Percentiles rank a stretch among this genome's conserved stretches.
Evolutionary conservation across 805 yeast genomes (phyloP).

Genomic region (Candida anglica): DNA sequence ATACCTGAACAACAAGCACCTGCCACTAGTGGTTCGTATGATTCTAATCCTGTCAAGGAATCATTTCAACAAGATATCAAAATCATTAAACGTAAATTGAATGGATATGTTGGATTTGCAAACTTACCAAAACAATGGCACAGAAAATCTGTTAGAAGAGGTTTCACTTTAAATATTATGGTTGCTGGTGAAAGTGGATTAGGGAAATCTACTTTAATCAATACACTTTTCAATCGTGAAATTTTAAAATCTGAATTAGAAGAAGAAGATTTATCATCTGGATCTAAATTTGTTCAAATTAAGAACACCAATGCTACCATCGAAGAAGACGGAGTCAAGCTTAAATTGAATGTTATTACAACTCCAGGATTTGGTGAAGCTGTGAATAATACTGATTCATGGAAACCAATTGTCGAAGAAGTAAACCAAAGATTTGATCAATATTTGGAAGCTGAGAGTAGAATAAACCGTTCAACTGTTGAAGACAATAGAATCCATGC

Average conservation of each 20-base stretch:
- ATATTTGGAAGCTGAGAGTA: conserved; percentile 76
- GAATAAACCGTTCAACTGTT: conserved; percentile 59
- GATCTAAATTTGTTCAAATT: conserved; percentile 23
- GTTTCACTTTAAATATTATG: conserved; percentile 84
- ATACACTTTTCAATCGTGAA: conserved; percentile 68
- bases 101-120: conserved; percentile 94
- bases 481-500: conserved; percentile 88
- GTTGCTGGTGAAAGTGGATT: conserved; percentile 90
- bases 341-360: conserved; percentile 78
- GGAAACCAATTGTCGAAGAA: conserved; percentile 85
- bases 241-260: conserved; percentile 17
- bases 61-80: conserved; percentile 41
- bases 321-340: conserved; percentile 88
- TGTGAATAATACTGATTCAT: conserved; percentile 77
- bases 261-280: conserved; percentile 16
- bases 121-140: conserved; percentile 99
- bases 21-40: too few species aligned
- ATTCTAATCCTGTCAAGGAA: conserved; percentile 7
- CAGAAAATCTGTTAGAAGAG: conserved; percentile 84
- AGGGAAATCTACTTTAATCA: conserved; percentile 89
- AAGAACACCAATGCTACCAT: conserved; percentile 33
- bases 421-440: conserved; percentile 89
- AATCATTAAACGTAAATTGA: conserved; percentile 76
- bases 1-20: not conserved
- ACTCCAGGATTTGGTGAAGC: conserved; percentile 95